Evolutionary conservation across 495 filamentous ascomycete species (phyloP).

Genomic region (Podospora comata): DNA sequence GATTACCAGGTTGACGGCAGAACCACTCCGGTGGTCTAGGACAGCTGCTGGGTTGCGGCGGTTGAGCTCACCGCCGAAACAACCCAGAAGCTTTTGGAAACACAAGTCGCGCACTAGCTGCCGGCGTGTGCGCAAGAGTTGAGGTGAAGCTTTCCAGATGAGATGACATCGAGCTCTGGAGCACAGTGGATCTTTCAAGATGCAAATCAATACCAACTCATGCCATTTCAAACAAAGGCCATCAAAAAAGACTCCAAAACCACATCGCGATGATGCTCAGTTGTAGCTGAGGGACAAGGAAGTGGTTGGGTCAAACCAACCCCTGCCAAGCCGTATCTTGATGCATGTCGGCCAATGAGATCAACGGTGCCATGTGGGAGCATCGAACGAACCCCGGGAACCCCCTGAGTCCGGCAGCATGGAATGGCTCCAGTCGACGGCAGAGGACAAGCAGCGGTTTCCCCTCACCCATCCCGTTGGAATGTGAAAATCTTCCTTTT

Average conservation of each 20-base stretch:
- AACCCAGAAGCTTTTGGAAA: not conserved
- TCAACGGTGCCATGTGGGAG: conserved; percentile 15
- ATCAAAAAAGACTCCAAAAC: not conserved
- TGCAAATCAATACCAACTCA: not conserved
- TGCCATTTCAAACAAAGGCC: not conserved
- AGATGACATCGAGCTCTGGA: not conserved
- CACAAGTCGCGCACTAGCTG: not conserved
- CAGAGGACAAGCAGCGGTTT: not conserved
- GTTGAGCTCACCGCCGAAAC: not conserved
- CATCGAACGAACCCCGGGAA: conserved; percentile 19
- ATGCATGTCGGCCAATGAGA: conserved; percentile 24
- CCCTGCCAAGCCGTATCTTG: conserved; percentile 17
- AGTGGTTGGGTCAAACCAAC: conserved; percentile 2
- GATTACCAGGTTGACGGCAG: not conserved
- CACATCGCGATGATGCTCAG: not conserved
- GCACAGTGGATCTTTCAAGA: not conserved
- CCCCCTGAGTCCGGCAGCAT: conserved; percentile 31
- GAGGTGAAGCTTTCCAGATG: not conserved
- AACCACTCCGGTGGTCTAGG: not conserved
- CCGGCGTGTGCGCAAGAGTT: not conserved
- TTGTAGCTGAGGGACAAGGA: not conserved
- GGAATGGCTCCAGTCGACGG: conserved; percentile 13
- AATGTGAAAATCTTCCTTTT: conserved; percentile 3
- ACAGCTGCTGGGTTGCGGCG: not conserved
- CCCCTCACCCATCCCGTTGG: conserved; percentile 11